Evolutionary conservation across 192 early-diverging fungal genomes (phyloP).

Genomic region (Linnemannia hyalina): DNA sequence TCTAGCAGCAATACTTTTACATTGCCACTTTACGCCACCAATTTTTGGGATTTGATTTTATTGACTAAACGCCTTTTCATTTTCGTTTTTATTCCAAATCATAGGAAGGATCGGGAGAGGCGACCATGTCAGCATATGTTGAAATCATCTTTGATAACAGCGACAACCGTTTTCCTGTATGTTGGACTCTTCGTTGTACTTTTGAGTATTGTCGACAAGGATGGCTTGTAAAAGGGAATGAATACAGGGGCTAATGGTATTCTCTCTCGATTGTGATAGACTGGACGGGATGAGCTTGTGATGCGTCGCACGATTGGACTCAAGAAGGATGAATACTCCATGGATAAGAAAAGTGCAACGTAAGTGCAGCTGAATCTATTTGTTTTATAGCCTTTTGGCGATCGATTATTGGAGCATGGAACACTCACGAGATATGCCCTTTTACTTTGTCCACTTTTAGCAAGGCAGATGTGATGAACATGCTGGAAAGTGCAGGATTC

Average conservation of each 20-base stretch:
- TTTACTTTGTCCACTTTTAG: constrained; percentile 56
- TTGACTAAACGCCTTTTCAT: constrained; percentile 12
- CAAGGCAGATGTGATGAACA: constrained; percentile 91
- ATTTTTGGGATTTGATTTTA: constrained; percentile 1
- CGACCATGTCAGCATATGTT: constrained; percentile 96
- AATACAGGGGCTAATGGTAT: not conserved
- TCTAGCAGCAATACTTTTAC: constrained; percentile 67
- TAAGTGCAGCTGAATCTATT: constrained; percentile 30
- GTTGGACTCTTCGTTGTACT: constrained; percentile 3
- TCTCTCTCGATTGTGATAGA: constrained; percentile 59
- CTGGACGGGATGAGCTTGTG: constrained; percentile 91
- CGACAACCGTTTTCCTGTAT: constrained; percentile 94
- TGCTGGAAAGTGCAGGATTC: constrained; percentile 96
- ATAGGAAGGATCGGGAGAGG: constrained; percentile 91
- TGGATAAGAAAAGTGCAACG: constrained; percentile 93
- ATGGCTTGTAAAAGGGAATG: not conserved
- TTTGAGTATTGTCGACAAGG: not conserved
- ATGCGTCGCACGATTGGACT: constrained; percentile 94
- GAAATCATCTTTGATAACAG: constrained; percentile 97
- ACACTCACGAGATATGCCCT: not conserved
- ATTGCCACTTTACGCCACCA: constrained; percentile 22
- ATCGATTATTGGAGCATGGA: not conserved
- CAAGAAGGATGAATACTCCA: constrained; percentile 98
- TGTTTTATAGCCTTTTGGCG: not conserved
- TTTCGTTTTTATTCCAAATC: not conserved